These are phyloP conservation scores for Endoconidiophora laricicola DNA, from an alignment of 2,329 filamentous ascomycete genomes.

Conservation along the genomic window DNA sequence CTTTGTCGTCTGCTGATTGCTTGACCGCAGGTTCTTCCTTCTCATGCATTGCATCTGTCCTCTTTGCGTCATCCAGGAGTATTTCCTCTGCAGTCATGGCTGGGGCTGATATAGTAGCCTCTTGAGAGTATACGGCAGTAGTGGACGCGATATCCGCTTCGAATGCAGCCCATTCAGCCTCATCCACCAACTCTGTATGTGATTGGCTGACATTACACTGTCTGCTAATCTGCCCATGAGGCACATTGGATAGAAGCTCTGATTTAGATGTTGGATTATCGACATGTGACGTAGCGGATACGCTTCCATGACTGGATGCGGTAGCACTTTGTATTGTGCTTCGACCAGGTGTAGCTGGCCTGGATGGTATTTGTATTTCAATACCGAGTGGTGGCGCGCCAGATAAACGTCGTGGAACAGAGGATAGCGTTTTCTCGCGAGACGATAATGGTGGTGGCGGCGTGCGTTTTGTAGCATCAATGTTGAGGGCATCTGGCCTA, in stretches of 20 bases:
- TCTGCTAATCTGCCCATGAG: no score
- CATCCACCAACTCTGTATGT: slow-evolving; percentile 30
- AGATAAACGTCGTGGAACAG: slow-evolving; percentile 27
- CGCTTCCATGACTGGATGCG: slow-evolving; percentile 11
- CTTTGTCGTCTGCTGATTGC: slow-evolving; percentile 48
- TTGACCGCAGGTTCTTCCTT: slow-evolving; percentile 34
- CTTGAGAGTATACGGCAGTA: slow-evolving; percentile 20
- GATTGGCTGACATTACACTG: slow-evolving; percentile 5
- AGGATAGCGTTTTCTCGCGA: background rate
- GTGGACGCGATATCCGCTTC: slow-evolving; percentile 58
- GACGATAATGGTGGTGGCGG: no score
- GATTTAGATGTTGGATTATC: slow-evolving; percentile 18
- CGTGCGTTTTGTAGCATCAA: background rate
- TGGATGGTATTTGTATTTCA: slow-evolving; percentile 46
- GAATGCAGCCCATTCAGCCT: slow-evolving; percentile 76
- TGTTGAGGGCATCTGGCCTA: background rate
- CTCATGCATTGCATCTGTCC: slow-evolving; percentile 30
- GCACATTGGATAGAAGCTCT: slow-evolving; percentile 16
- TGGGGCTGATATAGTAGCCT: slow-evolving; percentile 47
- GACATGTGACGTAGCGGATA: background rate
- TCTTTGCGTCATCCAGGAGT: slow-evolving; percentile 27
- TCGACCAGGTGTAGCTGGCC: slow-evolving; percentile 39
- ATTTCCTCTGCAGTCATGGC: slow-evolving; percentile 49
- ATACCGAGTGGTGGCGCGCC: slow-evolving; percentile 37
- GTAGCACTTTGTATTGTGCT: slow-evolving; percentile 17